A percentile compares a stretch with the other conserved stretches of the same genome.
These are phyloP conservation scores for Nicotiana paniculata DNA, from an alignment of 257 asterid genomes.

Conservation along the genomic window DNA sequence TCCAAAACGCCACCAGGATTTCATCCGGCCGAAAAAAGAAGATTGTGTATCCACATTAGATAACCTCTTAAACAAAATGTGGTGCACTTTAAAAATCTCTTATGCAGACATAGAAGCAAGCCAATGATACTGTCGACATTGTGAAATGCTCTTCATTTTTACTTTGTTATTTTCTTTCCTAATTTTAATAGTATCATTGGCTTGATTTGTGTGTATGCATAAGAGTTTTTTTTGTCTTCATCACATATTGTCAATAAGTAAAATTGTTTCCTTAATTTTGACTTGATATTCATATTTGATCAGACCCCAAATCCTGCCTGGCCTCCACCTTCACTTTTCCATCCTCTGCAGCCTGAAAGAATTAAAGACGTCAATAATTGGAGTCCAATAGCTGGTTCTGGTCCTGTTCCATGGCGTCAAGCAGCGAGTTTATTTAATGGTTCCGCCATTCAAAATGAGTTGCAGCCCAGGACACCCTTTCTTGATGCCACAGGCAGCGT, in stretches of 20 bases:
- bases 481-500: conserved; percentile 42
- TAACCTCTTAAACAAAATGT: not conserved
- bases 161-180: not conserved
- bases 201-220: not conserved
- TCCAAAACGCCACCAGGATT: no score
- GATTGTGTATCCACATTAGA: not conserved
- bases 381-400: conserved; percentile 73
- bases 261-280: not conserved
- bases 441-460: conserved; percentile 41
- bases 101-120: not conserved
- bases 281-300: conserved; percentile 9
- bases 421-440: conserved; percentile 61
- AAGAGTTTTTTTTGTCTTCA: not conserved
- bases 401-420: conserved; percentile 79
- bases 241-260: not conserved
- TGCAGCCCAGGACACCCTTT: conserved; percentile 41
- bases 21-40: not conserved
- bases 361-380: conserved; percentile 64
- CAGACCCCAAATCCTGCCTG: conserved; percentile 99
- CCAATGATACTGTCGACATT: not conserved
- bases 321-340: conserved; percentile 92
- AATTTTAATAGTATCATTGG: not conserved
- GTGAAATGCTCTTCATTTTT: not conserved
- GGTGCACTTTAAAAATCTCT: not conserved
- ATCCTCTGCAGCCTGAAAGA: conserved; percentile 78